phyloP scores from a whole-genome alignment of 176 grass and related monocot genomes.

The Musa schizocarpa region DNA sequence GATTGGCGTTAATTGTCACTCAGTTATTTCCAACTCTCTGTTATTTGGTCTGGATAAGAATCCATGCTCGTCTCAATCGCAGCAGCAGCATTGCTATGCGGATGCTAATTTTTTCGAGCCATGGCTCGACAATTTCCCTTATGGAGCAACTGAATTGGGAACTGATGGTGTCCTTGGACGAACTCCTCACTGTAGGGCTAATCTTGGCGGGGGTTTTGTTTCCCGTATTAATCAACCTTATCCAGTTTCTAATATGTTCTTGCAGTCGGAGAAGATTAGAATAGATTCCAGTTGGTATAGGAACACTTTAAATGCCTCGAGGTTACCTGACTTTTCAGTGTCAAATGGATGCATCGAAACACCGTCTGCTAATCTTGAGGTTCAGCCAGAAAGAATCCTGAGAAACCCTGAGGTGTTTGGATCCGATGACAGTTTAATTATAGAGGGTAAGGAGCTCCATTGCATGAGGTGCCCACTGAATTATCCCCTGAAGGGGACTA shows the following conservation, averaged over 20 bases:
- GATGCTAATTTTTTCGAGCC: background rate
- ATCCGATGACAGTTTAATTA: conserved; percentile 2
- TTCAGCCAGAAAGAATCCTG: background rate
- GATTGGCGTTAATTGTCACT: background rate
- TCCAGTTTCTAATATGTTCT: background rate
- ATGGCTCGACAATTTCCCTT: background rate
- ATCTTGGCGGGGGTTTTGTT: background rate
- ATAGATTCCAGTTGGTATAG: background rate
- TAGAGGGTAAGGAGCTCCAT: conserved; percentile 6
- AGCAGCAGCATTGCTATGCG: background rate
- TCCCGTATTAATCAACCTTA: background rate
- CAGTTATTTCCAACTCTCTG: background rate
- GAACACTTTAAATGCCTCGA: background rate
- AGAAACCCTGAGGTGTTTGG: conserved; percentile 1
- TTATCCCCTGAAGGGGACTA: background rate
- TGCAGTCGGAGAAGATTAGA: background rate
- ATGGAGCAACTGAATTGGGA: background rate
- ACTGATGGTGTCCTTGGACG: background rate
- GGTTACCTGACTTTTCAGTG: background rate
- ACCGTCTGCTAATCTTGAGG: background rate
- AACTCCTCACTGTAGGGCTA: background rate
- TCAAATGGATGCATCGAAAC: background rate
- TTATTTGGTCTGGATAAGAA: background rate
- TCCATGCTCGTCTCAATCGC: background rate
- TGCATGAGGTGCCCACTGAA: background rate